Conservation (phyloP, 2,329 filamentous ascomycete genomes). For the Stachybotrys echinatus region DNA sequence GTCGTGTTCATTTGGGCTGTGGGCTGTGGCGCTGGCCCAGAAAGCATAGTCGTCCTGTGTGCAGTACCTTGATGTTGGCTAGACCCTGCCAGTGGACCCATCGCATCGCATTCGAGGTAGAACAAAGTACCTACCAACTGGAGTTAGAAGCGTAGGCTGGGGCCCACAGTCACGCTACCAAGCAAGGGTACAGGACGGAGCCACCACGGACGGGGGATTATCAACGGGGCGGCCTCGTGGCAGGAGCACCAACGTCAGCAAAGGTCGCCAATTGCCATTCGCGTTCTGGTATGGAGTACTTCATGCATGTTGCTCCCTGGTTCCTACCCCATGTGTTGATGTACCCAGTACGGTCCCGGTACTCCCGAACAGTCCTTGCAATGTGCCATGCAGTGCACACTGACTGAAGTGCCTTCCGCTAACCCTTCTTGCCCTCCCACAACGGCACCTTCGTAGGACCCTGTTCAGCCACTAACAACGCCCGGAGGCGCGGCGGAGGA, state of each 20-base stretch:
- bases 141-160: neutral
- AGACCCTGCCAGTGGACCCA: neutral
- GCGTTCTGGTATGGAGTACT: neutral
- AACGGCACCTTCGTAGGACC: no score
- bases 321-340: neutral
- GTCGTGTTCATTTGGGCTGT: no score
- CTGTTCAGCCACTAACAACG: no score
- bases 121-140: neutral
- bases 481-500: no score
- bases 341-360: neutral
- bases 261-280: neutral
- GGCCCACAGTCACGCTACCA: neutral
- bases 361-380: neutral
- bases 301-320: neutral
- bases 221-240: neutral
- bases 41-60: no score
- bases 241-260: neutral
- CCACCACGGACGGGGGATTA: neutral
- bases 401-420: no score
- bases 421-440: no score
- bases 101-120: neutral
- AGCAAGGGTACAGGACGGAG: neutral
- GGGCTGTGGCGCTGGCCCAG: no score
- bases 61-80: neutral
- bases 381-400: no score